Base-by-base conservation (phyloP, 768 basidiomycete genomes). In the Holtermannia corniformis region DNA sequence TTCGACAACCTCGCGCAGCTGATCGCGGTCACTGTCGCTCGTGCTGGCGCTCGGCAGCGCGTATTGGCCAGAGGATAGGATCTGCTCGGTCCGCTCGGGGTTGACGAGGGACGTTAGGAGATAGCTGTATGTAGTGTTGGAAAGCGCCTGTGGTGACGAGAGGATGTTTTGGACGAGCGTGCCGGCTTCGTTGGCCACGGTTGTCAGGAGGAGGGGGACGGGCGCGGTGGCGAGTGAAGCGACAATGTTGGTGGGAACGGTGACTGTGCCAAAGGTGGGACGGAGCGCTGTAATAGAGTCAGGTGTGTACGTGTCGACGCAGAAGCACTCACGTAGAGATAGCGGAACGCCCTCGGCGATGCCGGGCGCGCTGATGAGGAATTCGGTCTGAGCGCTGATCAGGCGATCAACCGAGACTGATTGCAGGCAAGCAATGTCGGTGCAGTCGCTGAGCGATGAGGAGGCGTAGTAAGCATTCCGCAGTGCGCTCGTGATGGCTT, bases 131-230 rank as follows among this genome's bases (percentile, higher is more conserved):
- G 61, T 62, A 14, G 4, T 19, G 32, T 62, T 58, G 21, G 52
- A 25, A 19, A 48, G 12, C 2, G 59, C 54, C 13, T 61, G 37
- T 4, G 65, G 57, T 4, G 41, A 82, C 10, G 61, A 52, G 52
- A 68, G 59, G 16, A 56, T 23, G 22, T 43, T 20, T 19, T 59
- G 58, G 59, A 86, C 82, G 24, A 80, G 75, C n/a, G 73, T 71
- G 1, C 78, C 86, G 0, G 82, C 87, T 62, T 93, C 90, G 64
- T 89, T 75, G 41, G 72, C 70, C 13, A 85, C 83, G 14, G 80
- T 85, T 4, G 87, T 81, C 47, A 90, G 70, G 24, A 93, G 72
- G 48, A 91, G 59, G 3, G 83, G 78, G 66, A 89, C 86, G 51
- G 66, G 62, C 11, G 37, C 28, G 20, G 71, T 76, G 43, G 80